Conservation (phyloP, 345 rosid species). For the Murraya paniculata region DNA sequence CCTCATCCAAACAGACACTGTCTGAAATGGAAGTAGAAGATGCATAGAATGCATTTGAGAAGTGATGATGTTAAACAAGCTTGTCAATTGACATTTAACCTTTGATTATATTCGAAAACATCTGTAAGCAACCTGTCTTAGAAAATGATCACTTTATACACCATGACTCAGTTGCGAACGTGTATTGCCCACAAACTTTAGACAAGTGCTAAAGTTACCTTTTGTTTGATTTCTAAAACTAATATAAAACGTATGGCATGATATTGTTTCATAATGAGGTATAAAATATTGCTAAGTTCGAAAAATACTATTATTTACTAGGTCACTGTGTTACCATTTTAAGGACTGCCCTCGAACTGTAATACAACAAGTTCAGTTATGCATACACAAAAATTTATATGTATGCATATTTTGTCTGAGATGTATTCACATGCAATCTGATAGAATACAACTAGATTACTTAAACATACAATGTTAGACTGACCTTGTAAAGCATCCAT, state of each 20-base stretch:
- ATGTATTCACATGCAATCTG: background rate
- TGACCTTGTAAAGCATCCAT: slow-evolving; percentile 74
- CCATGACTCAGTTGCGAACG: background rate
- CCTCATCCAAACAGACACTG: background rate
- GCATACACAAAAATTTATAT: background rate
- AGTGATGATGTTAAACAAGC: background rate
- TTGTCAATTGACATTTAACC: background rate
- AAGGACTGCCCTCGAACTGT: background rate
- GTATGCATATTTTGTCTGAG: background rate
- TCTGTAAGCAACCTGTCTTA: background rate
- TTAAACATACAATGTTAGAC: slow-evolving; percentile 1
- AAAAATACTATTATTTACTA: background rate
- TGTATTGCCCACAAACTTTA: background rate
- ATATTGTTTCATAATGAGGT: background rate
- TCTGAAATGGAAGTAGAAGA: background rate
- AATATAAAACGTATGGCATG: background rate
- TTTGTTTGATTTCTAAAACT: background rate
- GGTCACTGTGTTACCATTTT: background rate
- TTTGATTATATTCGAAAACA: background rate
- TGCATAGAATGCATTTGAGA: background rate
- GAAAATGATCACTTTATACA: background rate
- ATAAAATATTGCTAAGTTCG: background rate
- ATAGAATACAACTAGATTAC: background rate
- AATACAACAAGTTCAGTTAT: background rate
- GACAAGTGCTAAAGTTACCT: background rate